phyloP scores from a whole-genome alignment of 2,329 filamentous ascomycete species.

The Macrophomina pseudophaseolina region DNA sequence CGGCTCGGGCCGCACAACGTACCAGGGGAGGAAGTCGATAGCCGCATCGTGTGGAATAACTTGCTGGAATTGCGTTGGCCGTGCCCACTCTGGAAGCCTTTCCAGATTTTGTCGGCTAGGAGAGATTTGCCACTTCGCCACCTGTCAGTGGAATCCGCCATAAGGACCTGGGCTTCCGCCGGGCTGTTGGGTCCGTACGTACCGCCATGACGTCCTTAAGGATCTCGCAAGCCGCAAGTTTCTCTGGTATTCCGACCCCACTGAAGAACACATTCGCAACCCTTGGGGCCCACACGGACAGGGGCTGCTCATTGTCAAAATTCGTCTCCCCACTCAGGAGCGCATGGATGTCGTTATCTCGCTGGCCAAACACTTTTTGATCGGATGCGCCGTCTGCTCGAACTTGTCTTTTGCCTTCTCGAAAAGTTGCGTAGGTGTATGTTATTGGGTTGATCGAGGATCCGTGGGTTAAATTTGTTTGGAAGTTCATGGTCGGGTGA shows the following conservation, averaged over 20 bases:
- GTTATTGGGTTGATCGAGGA: slow-evolving; percentile 22
- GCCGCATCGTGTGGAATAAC: slow-evolving; percentile 27
- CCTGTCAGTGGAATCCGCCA: slow-evolving; percentile 2
- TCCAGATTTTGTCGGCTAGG: slow-evolving; percentile 25
- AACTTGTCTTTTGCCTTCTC: slow-evolving; percentile 18
- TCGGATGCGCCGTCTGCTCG: slow-evolving; percentile 16
- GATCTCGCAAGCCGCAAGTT: slow-evolving; percentile 19
- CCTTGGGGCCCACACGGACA: slow-evolving; percentile 22
- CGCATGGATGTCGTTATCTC: slow-evolving; percentile 9
- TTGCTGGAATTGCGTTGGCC: slow-evolving; percentile 23
- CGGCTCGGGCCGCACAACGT: not conserved
- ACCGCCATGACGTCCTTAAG: slow-evolving; percentile 23
- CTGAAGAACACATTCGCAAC: slow-evolving; percentile 21
- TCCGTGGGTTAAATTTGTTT: not conserved
- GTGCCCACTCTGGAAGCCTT: slow-evolving; percentile 24
- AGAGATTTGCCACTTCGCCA: slow-evolving; percentile 26
- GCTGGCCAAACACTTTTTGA: slow-evolving; percentile 21
- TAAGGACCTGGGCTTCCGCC: not conserved
- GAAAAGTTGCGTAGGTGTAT: slow-evolving; percentile 20
- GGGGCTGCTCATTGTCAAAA: slow-evolving; percentile 18
- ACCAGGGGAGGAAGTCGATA: slow-evolving; percentile 26
- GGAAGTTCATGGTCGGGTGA: slow-evolving; percentile 18
- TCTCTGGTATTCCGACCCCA: slow-evolving; percentile 12
- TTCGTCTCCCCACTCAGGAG: slow-evolving; percentile 19
- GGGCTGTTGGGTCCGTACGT: not conserved